A percentile compares a stretch with the other conserved stretches of the same genome.
Conservation (phyloP, 2,329 filamentous ascomycete species). For the Aspergillus sp. region DNA sequence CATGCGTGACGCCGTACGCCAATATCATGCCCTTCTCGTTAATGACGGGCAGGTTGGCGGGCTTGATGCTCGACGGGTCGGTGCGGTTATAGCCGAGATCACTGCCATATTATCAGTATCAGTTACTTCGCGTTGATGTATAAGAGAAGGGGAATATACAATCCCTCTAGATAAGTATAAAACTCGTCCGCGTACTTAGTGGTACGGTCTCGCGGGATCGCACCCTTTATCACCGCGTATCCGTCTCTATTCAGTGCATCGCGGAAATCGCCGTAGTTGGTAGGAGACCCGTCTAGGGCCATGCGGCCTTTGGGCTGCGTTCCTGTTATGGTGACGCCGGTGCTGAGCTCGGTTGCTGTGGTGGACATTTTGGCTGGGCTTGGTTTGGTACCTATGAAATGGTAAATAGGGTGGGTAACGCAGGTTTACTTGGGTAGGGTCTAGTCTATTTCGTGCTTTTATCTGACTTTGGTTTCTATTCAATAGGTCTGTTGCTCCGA, state of each 20-base stretch:
- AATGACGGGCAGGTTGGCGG: conserved; percentile 37
- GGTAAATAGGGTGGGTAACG: too few species aligned
- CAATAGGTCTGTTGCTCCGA: too few species aligned
- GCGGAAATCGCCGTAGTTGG: conserved; percentile 23
- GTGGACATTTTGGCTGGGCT: conserved; percentile 17
- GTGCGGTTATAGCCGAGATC: conserved; percentile 38
- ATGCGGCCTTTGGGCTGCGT: conserved; percentile 16
- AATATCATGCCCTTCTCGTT: conserved; percentile 53
- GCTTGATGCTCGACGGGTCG: conserved; percentile 34
- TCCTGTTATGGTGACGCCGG: neutral
- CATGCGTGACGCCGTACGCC: conserved; percentile 49
- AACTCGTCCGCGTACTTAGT: conserved; percentile 27
- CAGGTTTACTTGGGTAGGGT: too few species aligned
- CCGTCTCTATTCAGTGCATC: conserved; percentile 39
- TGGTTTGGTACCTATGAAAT: neutral
- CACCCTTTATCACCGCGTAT: conserved; percentile 48
- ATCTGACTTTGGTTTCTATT: neutral
- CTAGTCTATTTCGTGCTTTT: neutral
- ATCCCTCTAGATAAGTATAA: conserved; percentile 22
- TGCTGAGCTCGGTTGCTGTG: conserved; percentile 8
- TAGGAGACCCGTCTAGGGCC: conserved; percentile 20
- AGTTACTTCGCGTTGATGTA: too few species aligned
- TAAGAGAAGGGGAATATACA: conserved; percentile 14
- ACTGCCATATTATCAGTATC: conserved; percentile 9
- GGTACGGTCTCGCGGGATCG: conserved; percentile 44